Conservation (phyloP, 768 basidiomycete genomes). For the Hysterangium stoloniferum region DNA sequence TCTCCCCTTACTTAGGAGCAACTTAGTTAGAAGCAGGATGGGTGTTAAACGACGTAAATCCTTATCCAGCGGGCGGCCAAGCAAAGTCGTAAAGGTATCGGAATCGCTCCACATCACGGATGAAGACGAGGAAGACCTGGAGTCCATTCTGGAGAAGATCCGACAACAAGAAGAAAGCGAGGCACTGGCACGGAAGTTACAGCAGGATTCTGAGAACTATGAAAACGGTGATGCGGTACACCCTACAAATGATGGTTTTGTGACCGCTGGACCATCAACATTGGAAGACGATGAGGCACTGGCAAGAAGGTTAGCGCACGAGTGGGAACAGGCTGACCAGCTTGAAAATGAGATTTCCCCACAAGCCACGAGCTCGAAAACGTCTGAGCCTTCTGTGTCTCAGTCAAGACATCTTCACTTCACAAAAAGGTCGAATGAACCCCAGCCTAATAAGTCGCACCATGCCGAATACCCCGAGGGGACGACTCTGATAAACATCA, state of each 20-base stretch:
- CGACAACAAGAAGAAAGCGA: slow-evolving; percentile 38
- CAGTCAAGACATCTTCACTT: no score
- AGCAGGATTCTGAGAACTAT: slow-evolving; percentile 23
- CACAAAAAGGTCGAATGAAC: not conserved
- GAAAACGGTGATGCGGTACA: slow-evolving; percentile 8
- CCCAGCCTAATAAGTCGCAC: not conserved
- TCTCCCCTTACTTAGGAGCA: no score
- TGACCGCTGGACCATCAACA: not conserved
- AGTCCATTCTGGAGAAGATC: slow-evolving; percentile 33
- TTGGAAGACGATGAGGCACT: slow-evolving; percentile 31
- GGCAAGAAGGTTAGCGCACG: slow-evolving; percentile 31
- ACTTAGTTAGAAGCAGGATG: no score
- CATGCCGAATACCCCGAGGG: not conserved
- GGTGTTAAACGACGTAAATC: no score
- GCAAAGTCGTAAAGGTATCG: no score
- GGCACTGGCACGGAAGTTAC: slow-evolving; percentile 29
- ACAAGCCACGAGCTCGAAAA: no score
- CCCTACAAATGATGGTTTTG: slow-evolving; percentile 10
- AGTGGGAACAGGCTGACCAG: slow-evolving; percentile 28
- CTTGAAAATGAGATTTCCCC: slow-evolving; percentile 11
- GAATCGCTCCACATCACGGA: not conserved
- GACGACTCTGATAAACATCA: not conserved
- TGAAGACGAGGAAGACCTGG: slow-evolving; percentile 32
- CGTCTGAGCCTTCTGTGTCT: no score
- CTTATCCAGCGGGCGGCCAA: no score